Conservation (phyloP, 306 rosid species). For the Begonia masoniana region DNA sequence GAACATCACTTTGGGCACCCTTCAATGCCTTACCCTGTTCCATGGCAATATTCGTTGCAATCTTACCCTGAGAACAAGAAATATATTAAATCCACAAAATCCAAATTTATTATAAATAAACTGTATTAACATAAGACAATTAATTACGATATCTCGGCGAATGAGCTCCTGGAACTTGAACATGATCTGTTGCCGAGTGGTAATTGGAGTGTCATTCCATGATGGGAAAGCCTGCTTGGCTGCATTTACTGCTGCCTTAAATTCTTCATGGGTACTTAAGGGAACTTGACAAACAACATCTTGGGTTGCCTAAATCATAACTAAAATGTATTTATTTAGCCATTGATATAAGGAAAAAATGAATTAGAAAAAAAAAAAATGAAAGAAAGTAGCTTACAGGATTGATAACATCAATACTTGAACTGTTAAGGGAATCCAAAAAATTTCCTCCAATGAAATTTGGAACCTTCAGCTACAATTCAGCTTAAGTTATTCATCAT, state of each 20-base stretch:
- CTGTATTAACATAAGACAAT: conserved; percentile 4
- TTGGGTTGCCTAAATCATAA: conserved; percentile 86
- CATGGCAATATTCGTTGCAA: conserved; percentile 37
- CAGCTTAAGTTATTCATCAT: too few species aligned
- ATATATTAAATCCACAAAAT: neutral
- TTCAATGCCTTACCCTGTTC: conserved; percentile 61
- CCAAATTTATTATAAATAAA: conserved; percentile 2
- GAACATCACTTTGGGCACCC: conserved; percentile 54
- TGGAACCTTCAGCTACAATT: too few species aligned
- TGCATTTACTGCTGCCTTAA: conserved; percentile 58
- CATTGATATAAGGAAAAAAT: too few species aligned
- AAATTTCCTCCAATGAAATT: too few species aligned
- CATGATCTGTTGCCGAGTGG: conserved; percentile 51
- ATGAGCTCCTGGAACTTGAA: conserved; percentile 66
- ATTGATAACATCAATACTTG: too few species aligned
- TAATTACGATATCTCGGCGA: conserved; percentile 53
- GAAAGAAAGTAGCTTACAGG: too few species aligned
- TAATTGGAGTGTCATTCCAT: conserved; percentile 52
- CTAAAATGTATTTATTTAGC: too few species aligned
- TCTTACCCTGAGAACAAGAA: conserved; percentile 43
- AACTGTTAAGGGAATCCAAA: too few species aligned
- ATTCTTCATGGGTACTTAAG: conserved; percentile 50
- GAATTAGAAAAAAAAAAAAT: too few species aligned
- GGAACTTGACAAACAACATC: conserved; percentile 71
- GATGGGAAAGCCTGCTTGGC: conserved; percentile 64